Evolutionary conservation across 306 rosid genomes (phyloP), one percentile per base, ranked within the genome.

Genomic region (Sicyos edulis): DNA sequence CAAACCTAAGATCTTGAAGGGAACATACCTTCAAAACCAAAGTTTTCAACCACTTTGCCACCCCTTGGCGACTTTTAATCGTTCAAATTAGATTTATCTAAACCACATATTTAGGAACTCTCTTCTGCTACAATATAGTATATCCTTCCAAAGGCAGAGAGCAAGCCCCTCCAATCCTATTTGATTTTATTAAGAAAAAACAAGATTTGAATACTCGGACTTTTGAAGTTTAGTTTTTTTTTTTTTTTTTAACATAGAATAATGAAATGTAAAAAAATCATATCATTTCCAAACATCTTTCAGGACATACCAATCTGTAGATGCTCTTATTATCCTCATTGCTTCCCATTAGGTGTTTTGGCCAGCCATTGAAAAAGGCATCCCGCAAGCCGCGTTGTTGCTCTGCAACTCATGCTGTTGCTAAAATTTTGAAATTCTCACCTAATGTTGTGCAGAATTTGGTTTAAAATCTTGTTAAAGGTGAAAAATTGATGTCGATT

Each of bases 201-300:
- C 71, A 44, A 44, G n/a, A 1, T 66, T 45, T 47, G 7, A 66
- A 66, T 47, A 34, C 29, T 10, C n/a, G 70, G 32, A 42, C 5
- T 64, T 34, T 20, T 45, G 37, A 19, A 66, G 72, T 21, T 66
- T 19, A n/a, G n/a, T n/a, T n/a, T n/a, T n/a, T n/a, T n/a, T n/a
- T n/a, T n/a, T n/a, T n/a, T n/a, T n/a, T n/a, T n/a, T n/a, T n/a
- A n/a, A n/a, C n/a, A n/a, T n/a, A n/a, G 8, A 65, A 60, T 16
- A 15, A 29, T 6, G 15, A 60, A 66, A 47, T 45, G 42, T 21
- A 47, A 47, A 49, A 17, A 67, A 45, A 21, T 67, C 20, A 67
- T 21, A 12, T 20, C 17, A 26, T 66, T 66, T 42, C 71, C 53
- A 19, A 42, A 32, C 17, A 42, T 21, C 54, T 66, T 21, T 13